Percentiles rank a stretch among this genome's conserved stretches.
These are phyloP conservation scores for Cutaneotrichosporon sp. DNA, from an alignment of 1,284 basidiomycete species.

Conservation along the genomic window DNA sequence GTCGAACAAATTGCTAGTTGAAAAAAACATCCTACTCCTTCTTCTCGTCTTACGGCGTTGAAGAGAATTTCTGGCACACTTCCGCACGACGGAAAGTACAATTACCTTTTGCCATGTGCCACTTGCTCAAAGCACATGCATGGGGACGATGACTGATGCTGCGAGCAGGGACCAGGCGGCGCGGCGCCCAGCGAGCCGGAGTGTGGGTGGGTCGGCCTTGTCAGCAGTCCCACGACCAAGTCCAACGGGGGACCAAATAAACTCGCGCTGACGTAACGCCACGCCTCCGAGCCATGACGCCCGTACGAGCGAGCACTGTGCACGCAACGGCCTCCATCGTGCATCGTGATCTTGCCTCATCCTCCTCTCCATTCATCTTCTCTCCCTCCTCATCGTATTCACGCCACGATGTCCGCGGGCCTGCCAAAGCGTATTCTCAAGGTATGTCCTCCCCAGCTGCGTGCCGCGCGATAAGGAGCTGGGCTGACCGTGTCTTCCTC, in stretches of 20 bases:
- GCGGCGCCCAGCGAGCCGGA: too few species aligned
- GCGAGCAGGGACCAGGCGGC: background rate
- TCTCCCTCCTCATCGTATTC: background rate
- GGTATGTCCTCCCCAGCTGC: constrained; percentile 34
- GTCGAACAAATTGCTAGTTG: constrained; percentile 24
- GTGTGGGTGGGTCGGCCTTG: too few species aligned
- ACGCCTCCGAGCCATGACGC: background rate
- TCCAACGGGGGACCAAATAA: background rate
- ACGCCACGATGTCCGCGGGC: constrained; percentile 25
- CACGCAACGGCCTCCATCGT: background rate
- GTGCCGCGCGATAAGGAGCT: background rate
- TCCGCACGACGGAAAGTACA: constrained; percentile 3
- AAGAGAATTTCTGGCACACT: constrained; percentile 19
- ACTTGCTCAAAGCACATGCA: background rate
- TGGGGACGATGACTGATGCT: background rate
- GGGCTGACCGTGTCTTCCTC: background rate
- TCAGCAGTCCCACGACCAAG: background rate
- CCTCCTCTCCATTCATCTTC: background rate
- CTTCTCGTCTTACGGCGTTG: constrained; percentile 9
- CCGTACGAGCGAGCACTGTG: background rate
- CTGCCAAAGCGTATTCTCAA: constrained; percentile 56
- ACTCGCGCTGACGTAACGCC: background rate
- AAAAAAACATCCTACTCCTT: constrained; percentile 19
- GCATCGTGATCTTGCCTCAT: background rate
- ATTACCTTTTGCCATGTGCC: background rate